Evolutionary conservation across 768 basidiomycete species (phyloP).

Genomic region (Panaeolus cyanescens): DNA sequence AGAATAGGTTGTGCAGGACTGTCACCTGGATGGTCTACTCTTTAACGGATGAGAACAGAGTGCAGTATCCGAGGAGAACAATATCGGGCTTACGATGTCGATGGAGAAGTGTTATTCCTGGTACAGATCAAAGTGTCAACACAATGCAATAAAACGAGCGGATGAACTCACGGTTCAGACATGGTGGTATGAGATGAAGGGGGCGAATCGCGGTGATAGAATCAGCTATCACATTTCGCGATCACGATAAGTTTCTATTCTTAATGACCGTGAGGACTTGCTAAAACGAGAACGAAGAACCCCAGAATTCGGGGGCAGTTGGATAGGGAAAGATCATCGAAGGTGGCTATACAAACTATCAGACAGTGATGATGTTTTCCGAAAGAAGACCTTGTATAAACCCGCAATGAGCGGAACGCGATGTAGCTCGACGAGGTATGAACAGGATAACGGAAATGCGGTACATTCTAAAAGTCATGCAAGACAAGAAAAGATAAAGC

Average conservation of each 20-base stretch:
- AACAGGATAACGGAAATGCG: background rate
- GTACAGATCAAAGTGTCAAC: background rate
- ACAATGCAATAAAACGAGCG: background rate
- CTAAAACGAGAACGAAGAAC: background rate
- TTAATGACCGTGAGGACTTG: conserved; percentile 2
- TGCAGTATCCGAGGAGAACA: background rate
- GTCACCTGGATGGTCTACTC: background rate
- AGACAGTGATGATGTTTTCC: background rate
- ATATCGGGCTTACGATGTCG: background rate
- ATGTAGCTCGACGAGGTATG: background rate
- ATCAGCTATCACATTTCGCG: background rate
- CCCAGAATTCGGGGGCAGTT: background rate
- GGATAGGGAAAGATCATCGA: background rate
- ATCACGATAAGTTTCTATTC: background rate
- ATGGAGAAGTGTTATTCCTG: background rate
- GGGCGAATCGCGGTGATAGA: background rate
- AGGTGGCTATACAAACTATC: background rate
- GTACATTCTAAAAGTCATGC: background rate
- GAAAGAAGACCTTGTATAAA: background rate
- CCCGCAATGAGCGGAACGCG: background rate
- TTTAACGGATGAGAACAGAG: background rate
- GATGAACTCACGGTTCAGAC: background rate
- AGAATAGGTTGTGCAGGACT: conserved; percentile 25
- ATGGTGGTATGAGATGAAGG: background rate
- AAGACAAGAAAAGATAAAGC: background rate